phyloP scores from a whole-genome alignment of 768 basidiomycete species.

The Sarcodon aspratus region DNA sequence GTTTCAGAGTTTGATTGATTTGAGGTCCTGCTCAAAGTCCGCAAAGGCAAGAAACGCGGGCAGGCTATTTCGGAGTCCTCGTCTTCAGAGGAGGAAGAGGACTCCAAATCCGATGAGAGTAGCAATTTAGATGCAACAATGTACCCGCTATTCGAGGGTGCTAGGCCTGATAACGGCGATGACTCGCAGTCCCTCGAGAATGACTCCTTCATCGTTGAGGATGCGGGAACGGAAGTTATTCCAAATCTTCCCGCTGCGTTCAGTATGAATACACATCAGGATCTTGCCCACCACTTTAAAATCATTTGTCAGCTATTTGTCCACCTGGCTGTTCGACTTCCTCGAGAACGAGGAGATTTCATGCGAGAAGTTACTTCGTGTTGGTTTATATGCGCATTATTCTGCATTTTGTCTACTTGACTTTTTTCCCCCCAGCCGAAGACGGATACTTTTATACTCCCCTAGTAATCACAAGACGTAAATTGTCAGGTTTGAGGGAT shows the following conservation, averaged over 20 bases:
- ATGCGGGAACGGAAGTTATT: constrained; percentile 23
- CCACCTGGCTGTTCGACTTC: constrained; percentile 57
- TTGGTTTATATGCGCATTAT: background rate
- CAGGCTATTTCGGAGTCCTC: constrained; percentile 19
- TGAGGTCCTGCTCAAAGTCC: constrained; percentile 1
- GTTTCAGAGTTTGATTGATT: constrained; percentile 7
- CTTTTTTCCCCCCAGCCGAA: constrained; percentile 17
- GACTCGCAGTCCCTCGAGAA: constrained; percentile 1
- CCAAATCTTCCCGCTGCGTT: constrained; percentile 62
- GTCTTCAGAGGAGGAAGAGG: constrained; percentile 15
- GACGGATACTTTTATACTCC: constrained; percentile 70
- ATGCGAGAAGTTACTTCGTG: constrained; percentile 45
- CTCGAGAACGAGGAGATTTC: constrained; percentile 37
- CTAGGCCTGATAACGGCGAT: constrained; percentile 5
- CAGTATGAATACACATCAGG: constrained; percentile 71
- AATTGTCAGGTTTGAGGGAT: constrained; percentile 57
- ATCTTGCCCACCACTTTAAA: constrained; percentile 73
- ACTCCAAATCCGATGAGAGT: background rate
- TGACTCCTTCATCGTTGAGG: constrained; percentile 55
- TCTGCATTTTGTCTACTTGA: background rate
- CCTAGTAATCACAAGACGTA: constrained; percentile 54
- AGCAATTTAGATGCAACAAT: constrained; percentile 2
- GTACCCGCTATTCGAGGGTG: constrained; percentile 6
- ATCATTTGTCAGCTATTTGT: constrained; percentile 83
- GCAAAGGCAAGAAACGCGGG: constrained; percentile 33